A percentile compares a stretch with the other conserved stretches of the same genome.
phyloP scores from a whole-genome alignment of 768 basidiomycete genomes.

The Suillus sp. region DNA sequence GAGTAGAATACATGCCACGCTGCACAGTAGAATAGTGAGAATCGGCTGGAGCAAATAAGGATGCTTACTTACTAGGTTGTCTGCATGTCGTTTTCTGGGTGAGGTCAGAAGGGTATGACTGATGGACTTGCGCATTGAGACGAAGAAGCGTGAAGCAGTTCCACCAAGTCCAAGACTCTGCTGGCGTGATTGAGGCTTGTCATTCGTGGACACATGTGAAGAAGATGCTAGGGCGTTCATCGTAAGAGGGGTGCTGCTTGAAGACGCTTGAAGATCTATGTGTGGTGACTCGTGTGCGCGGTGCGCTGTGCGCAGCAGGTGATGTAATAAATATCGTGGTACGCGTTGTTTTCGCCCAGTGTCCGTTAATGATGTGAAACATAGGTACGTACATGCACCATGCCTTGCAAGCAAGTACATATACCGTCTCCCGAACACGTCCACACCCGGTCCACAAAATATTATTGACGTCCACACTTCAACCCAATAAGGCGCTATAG shows the following conservation, averaged over 20 bases:
- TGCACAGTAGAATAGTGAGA: conserved; percentile 15
- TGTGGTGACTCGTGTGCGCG: neutral
- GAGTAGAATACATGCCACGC: conserved; percentile 45
- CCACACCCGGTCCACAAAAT: neutral
- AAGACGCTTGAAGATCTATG: neutral
- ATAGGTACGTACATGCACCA: neutral
- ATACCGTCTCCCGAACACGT: neutral
- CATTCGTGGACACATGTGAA: conserved; percentile 18
- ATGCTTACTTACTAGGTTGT: conserved; percentile 22
- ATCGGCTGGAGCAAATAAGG: neutral
- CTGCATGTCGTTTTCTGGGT: conserved; percentile 24
- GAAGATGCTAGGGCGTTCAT: conserved; percentile 22
- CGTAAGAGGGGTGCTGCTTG: neutral
- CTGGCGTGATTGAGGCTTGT: conserved; percentile 11
- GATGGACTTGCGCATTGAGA: conserved; percentile 35
- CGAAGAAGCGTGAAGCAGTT: conserved; percentile 32
- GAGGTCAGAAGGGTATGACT: conserved; percentile 19
- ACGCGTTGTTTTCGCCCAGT: neutral
- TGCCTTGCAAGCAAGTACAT: neutral
- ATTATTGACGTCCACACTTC: too few species aligned
- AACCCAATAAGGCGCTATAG: conserved; percentile 51
- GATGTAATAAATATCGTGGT: conserved; percentile 7
- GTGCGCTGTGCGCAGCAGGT: neutral
- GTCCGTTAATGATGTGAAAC: neutral
- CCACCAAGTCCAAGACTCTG: conserved; percentile 18